A percentile compares a stretch with the other conserved stretches of the same genome.
These are phyloP conservation scores for Erigeron philadelphicus DNA, from an alignment of 140 eudicot species.

Conservation along the genomic window DNA sequence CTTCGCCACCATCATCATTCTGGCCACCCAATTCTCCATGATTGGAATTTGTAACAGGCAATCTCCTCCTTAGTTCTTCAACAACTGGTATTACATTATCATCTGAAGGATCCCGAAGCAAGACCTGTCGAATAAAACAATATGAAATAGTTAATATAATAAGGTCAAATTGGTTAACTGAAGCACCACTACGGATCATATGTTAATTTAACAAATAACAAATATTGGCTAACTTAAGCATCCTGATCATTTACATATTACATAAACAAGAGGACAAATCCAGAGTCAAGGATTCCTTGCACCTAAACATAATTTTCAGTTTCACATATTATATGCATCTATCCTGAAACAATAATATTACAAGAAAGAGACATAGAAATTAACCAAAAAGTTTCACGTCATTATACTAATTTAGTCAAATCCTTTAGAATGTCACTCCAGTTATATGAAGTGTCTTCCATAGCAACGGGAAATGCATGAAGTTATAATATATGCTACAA, in stretches of 20 bases:
- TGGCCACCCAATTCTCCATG: slow-evolving; percentile 40
- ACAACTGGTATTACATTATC: slow-evolving; percentile 76
- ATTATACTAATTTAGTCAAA: background rate
- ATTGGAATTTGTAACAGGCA: slow-evolving; percentile 36
- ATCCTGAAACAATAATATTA: too few relatives aligned
- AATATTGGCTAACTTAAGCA: background rate
- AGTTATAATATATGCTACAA: background rate
- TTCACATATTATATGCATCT: too few relatives aligned
- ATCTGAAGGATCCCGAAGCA: slow-evolving; percentile 82
- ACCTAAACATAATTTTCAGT: too few relatives aligned
- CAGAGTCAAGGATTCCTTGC: too few relatives aligned
- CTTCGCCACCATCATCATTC: slow-evolving; percentile 66
- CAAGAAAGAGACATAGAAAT: background rate
- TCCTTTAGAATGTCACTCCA: background rate
- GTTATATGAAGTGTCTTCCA: background rate
- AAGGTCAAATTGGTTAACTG: background rate
- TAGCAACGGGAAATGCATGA: background rate
- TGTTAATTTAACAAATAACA: background rate
- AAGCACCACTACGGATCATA: background rate
- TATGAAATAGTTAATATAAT: background rate
- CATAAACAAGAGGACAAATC: too few relatives aligned
- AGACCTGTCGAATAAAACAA: slow-evolving; percentile 38
- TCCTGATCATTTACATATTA: too few relatives aligned
- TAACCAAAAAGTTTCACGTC: background rate
- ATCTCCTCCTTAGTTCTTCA: slow-evolving; percentile 67